A percentile compares a stretch with the other conserved stretches of the same genome.
Conservation (phyloP, 2,329 filamentous ascomycete species). For the Clarireedia sp. region DNA sequence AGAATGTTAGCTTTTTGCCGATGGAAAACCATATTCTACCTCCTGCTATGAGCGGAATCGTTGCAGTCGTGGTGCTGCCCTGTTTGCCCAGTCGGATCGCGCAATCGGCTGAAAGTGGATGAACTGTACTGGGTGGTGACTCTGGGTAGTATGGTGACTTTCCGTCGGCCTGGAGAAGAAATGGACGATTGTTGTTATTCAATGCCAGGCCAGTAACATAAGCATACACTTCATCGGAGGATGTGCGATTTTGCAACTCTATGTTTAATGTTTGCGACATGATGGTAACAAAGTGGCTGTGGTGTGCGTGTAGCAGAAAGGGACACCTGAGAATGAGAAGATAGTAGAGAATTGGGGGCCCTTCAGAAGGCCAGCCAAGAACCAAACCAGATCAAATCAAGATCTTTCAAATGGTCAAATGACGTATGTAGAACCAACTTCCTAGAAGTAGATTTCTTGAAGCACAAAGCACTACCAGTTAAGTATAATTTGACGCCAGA, state of each 20-base stretch:
- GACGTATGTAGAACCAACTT: too few relatives aligned
- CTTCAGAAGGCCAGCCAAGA: too few relatives aligned
- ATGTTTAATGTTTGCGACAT: constrained; percentile 40
- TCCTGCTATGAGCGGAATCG: constrained; percentile 62
- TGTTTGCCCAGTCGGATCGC: constrained; percentile 56
- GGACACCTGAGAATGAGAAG: neutral
- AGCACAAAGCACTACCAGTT: too few relatives aligned
- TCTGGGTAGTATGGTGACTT: constrained; percentile 55
- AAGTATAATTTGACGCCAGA: too few relatives aligned
- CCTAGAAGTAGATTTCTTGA: too few relatives aligned
- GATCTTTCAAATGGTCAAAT: too few relatives aligned
- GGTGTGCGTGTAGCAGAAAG: neutral
- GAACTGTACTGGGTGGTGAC: constrained; percentile 44
- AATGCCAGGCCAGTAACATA: constrained; percentile 63
- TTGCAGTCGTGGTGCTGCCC: constrained; percentile 51
- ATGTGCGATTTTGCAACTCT: constrained; percentile 57
- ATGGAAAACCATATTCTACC: constrained; percentile 66
- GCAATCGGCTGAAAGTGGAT: constrained; percentile 47
- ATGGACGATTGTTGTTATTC: constrained; percentile 49
- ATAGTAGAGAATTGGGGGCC: too few relatives aligned
- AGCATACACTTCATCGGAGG: constrained; percentile 52
- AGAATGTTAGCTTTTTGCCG: constrained; percentile 54
- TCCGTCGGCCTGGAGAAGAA: constrained; percentile 60
- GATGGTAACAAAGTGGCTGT: neutral
- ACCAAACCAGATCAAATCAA: too few relatives aligned